These are phyloP conservation scores for Suillus hirtellus DNA, from an alignment of 768 basidiomycete species.

Conservation along the genomic window DNA sequence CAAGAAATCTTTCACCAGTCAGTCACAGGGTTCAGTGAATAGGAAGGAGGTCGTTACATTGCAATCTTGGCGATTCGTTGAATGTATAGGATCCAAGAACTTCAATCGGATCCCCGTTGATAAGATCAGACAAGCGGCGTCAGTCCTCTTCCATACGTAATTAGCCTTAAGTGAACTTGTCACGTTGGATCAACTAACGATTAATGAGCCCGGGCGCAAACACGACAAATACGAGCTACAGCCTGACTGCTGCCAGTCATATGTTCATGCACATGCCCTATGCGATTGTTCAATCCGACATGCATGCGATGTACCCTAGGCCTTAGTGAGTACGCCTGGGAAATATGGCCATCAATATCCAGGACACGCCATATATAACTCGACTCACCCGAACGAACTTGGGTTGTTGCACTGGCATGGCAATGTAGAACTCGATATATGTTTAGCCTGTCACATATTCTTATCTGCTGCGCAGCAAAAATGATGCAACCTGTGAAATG, in stretches of 20 bases:
- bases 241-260: background rate
- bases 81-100: background rate
- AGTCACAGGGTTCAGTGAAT: background rate
- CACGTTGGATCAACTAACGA: background rate
- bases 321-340: background rate
- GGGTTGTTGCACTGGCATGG: background rate
- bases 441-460: background rate
- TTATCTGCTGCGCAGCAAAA: slow-evolving; percentile 6
- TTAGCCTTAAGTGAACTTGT: background rate
- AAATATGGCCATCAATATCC: background rate
- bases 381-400: background rate
- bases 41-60: background rate
- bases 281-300: background rate
- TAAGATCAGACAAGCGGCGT: background rate
- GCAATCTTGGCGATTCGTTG: background rate
- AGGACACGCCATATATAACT: background rate
- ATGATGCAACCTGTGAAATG: slow-evolving; percentile 5
- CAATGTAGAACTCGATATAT: background rate
- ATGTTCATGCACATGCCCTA: background rate
- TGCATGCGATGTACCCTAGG: background rate
- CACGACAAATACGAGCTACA: background rate
- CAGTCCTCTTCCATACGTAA: background rate
- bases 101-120: background rate
- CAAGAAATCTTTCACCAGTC: background rate
- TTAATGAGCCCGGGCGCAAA: background rate